These are phyloP conservation scores for Penicillium argentinense DNA, from an alignment of 495 filamentous ascomycete genomes.

Conservation along the genomic window DNA sequence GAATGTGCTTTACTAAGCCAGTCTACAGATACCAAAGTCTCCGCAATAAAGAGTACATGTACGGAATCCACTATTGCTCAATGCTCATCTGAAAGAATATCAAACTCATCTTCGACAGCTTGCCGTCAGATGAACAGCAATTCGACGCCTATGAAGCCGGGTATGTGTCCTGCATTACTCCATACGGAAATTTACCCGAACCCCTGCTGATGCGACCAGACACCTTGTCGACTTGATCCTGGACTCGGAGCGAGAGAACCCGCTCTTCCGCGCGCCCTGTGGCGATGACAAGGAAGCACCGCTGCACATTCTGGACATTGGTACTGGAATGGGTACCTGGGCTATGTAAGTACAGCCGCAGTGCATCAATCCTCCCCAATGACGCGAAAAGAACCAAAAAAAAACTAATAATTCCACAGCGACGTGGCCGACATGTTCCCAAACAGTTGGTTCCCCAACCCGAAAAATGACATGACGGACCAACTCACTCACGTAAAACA, in stretches of 20 bases:
- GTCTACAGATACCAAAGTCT: conserved; percentile 5
- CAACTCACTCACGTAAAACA: conserved; percentile 3
- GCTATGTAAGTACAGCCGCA: conserved; percentile 22
- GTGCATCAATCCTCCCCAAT: no score
- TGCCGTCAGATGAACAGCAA: conserved; percentile 25
- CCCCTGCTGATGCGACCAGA: not conserved
- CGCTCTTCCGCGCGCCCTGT: conserved; percentile 15
- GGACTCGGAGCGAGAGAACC: conserved; percentile 15
- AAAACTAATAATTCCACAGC: conserved; percentile 9
- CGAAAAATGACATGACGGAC: not conserved
- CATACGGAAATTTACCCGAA: not conserved
- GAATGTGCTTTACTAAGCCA: not conserved
- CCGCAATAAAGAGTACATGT: conserved; percentile 1
- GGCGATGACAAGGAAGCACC: not conserved
- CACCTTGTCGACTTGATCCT: conserved; percentile 18
- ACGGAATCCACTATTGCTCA: not conserved
- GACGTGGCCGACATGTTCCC: conserved; percentile 28
- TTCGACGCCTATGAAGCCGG: conserved; percentile 26
- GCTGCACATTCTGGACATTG: conserved; percentile 26
- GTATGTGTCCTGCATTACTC: conserved; percentile 2
- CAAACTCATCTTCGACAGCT: conserved; percentile 3
- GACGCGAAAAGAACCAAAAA: not conserved
- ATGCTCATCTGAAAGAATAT: not conserved
- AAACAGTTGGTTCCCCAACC: conserved; percentile 5
- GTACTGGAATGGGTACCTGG: conserved; percentile 28